These are phyloP conservation scores for Stephanodiscus minutulus DNA, from an alignment of 108 stramenopile genomes.

Conservation along the genomic window DNA sequence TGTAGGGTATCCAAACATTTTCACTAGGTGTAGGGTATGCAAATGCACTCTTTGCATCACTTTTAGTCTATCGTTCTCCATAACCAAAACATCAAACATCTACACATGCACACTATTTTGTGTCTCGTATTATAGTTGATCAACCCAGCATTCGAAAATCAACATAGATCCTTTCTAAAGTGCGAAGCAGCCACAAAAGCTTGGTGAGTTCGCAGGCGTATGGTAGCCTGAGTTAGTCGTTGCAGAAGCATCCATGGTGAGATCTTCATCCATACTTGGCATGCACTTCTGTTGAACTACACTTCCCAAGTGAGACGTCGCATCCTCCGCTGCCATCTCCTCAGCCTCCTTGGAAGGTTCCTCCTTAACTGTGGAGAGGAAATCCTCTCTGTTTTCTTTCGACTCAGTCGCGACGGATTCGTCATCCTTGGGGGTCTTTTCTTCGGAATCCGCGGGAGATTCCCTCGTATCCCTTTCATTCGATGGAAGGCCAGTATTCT, in stretches of 20 bases:
- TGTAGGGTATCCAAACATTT: too few relatives aligned
- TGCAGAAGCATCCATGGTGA: constrained; percentile 1
- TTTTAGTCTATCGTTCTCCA: too few relatives aligned
- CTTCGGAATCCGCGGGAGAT: constrained; percentile 10
- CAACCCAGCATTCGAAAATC: too few relatives aligned
- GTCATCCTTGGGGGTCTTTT: constrained; percentile 1
- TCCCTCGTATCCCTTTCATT: neutral
- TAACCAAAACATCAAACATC: too few relatives aligned
- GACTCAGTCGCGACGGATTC: constrained; percentile 15
- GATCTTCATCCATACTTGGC: constrained; percentile 17
- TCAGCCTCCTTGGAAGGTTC: constrained; percentile 24
- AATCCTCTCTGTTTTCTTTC: constrained; percentile 7
- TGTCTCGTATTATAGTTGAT: too few relatives aligned
- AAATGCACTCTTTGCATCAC: too few relatives aligned
- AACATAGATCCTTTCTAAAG: neutral
- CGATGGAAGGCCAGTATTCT: neutral
- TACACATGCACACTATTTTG: too few relatives aligned
- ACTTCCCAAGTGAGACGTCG: too few relatives aligned
- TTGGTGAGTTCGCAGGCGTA: neutral
- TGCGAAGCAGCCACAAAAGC: constrained; percentile 14
- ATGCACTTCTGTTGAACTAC: neutral
- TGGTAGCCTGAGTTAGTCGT: neutral
- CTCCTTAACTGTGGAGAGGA: constrained; percentile 30
- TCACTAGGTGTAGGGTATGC: too few relatives aligned
- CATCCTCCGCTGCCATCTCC: constrained; percentile 9